phyloP scores from a whole-genome alignment of 345 rosid species.

The Corchorus capsularis region DNA sequence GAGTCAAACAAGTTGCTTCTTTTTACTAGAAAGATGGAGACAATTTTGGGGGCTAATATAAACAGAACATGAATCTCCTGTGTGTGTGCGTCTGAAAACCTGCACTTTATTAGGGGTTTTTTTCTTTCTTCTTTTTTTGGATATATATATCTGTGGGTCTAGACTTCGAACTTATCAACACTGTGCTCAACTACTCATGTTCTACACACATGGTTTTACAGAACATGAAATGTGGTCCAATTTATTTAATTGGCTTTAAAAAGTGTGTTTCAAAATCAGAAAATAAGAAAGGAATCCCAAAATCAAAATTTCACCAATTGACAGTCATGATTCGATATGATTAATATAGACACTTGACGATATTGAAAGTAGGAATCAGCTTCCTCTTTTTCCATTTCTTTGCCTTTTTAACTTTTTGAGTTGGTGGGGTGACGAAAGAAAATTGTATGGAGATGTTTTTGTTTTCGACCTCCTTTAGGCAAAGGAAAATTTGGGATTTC shows the following conservation, averaged over 20 bases:
- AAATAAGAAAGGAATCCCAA: background rate
- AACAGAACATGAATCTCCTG: background rate
- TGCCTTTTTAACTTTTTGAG: background rate
- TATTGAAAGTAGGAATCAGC: constrained; percentile 1
- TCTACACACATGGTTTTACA: constrained; percentile 16
- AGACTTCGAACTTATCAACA: background rate
- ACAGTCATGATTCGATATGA: constrained; percentile 3
- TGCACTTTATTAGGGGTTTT: background rate
- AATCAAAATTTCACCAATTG: background rate
- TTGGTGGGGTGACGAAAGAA: background rate
- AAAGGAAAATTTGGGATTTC: background rate
- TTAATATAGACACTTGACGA: background rate
- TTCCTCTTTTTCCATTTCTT: background rate
- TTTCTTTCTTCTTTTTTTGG: background rate
- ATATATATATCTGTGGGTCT: background rate
- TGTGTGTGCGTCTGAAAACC: background rate
- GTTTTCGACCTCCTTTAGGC: background rate
- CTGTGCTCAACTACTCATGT: background rate
- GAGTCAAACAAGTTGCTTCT: constrained; percentile 29
- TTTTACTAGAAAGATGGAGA: constrained; percentile 4
- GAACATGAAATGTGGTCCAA: constrained; percentile 14
- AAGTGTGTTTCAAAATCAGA: background rate
- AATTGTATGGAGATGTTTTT: background rate
- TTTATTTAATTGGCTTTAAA: background rate
- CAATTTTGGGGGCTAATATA: background rate